These are phyloP conservation scores for Malus sieversii DNA, from an alignment of 306 rosid genomes.

Conservation along the genomic window DNA sequence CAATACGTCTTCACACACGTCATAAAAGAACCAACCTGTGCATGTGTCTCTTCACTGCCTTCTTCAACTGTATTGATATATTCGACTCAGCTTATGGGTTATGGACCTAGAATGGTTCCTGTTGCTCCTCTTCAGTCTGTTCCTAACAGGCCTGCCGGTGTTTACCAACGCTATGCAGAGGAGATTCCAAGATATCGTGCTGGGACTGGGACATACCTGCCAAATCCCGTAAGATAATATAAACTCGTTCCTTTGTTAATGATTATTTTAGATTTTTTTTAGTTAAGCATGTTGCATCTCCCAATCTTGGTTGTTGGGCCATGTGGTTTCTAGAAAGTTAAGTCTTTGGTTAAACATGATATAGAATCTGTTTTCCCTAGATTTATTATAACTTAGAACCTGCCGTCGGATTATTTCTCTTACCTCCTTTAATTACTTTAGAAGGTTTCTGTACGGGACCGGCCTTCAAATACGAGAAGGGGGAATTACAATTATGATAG, in stretches of 20 bases:
- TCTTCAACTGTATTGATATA: conserved; percentile 74
- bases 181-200: conserved; percentile 82
- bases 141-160: conserved; percentile 64
- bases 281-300: background rate
- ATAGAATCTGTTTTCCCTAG: background rate
- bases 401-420: background rate
- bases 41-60: conserved; percentile 87
- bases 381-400: background rate
- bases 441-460: conserved; percentile 70
- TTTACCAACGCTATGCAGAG: conserved; percentile 65
- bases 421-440: conserved; percentile 27
- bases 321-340: background rate
- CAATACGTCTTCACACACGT: background rate
- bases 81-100: conserved; percentile 58
- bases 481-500: conserved; percentile 72
- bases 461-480: conserved; percentile 61
- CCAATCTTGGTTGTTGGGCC: background rate
- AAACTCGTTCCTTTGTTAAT: background rate
- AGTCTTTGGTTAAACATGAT: background rate
- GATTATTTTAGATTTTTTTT: conserved; percentile 1
- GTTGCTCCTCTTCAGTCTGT: conserved; percentile 61
- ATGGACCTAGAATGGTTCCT: conserved; percentile 69
- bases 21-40: conserved; percentile 48
- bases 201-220: conserved; percentile 96
- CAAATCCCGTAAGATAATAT: conserved; percentile 82